phyloP scores from a whole-genome alignment of 495 filamentous ascomycete species.

The Penicillium cataractarum region DNA sequence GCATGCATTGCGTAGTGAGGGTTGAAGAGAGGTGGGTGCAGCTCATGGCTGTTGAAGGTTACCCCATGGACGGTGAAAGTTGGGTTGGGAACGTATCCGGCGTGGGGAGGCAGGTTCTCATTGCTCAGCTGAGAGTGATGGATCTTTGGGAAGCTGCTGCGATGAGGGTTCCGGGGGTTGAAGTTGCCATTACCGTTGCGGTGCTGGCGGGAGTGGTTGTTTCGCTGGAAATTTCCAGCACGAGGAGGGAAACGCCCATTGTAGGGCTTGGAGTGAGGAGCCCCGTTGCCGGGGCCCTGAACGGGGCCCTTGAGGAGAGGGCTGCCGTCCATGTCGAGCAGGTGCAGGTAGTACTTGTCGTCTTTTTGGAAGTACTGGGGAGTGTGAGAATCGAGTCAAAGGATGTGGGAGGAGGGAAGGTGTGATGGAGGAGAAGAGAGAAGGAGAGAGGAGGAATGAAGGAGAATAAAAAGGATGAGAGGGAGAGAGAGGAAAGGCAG shows the following conservation, averaged over 20 bases:
- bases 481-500: background rate
- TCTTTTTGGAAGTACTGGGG: slow-evolving; percentile 22
- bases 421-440: background rate
- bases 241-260: background rate
- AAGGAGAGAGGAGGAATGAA: background rate
- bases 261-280: background rate
- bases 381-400: slow-evolving; percentile 2
- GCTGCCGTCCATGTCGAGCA: slow-evolving; percentile 11
- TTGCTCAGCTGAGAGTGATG: background rate
- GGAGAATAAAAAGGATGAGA: background rate
- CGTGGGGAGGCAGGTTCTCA: slow-evolving; percentile 6
- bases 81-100: background rate
- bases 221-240: background rate
- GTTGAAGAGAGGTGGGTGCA: background rate
- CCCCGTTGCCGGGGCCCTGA: background rate
- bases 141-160: background rate
- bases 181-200: slow-evolving; percentile 5
- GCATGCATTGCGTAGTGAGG: background rate
- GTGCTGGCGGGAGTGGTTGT: background rate
- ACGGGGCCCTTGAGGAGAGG: background rate
- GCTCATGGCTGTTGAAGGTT: slow-evolving; percentile 2
- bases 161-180: background rate
- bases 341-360: slow-evolving; percentile 13
- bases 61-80: slow-evolving; percentile 3
- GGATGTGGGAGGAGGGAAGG: background rate